These are phyloP conservation scores for Fragaria nilgerrensis DNA, from an alignment of 306 rosid genomes.

Conservation along the genomic window DNA sequence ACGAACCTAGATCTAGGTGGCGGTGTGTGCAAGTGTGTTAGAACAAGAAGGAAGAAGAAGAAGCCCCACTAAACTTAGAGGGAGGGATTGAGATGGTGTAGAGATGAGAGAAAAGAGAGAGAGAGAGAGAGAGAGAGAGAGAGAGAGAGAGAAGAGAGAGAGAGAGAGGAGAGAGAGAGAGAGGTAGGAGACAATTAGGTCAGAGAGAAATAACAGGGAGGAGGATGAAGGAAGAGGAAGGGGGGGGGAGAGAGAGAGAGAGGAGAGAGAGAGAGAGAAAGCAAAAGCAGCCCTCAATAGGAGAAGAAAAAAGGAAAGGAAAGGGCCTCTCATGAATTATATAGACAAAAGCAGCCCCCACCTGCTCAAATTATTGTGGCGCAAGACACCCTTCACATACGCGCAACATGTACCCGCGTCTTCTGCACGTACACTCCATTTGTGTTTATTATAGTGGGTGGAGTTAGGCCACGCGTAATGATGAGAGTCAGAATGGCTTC, in stretches of 20 bases:
- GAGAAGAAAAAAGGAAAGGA: conserved; percentile 34
- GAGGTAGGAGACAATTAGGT: conserved; percentile 29
- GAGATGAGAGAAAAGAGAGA: conserved; percentile 7
- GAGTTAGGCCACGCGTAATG: conserved; percentile 53
- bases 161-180: conserved; percentile 37
- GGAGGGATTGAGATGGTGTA: conserved; percentile 23
- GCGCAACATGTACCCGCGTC: conserved; percentile 27
- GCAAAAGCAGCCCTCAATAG: conserved; percentile 34
- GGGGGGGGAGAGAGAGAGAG: background rate
- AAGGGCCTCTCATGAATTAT: conserved; percentile 66
- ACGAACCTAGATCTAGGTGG: conserved; percentile 7
- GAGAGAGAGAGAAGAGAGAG: conserved; percentile 4
- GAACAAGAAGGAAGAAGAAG: conserved; percentile 16
- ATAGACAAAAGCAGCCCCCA: conserved; percentile 62
- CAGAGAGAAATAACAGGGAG: conserved; percentile 43
- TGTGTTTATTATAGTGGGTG: background rate
- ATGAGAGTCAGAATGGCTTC: conserved; percentile 51
- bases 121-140: conserved; percentile 39
- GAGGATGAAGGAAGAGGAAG: conserved; percentile 27
- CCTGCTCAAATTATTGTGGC: conserved; percentile 48
- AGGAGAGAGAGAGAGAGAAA: conserved; percentile 16
- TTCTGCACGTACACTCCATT: background rate
- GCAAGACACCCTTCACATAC: conserved; percentile 5
- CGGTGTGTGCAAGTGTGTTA: conserved; percentile 4
- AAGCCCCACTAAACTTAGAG: conserved; percentile 32